These are phyloP conservation scores for Tritrichomonas foetus DNA, from an alignment of 208 protist genomes.

Conservation along the genomic window DNA sequence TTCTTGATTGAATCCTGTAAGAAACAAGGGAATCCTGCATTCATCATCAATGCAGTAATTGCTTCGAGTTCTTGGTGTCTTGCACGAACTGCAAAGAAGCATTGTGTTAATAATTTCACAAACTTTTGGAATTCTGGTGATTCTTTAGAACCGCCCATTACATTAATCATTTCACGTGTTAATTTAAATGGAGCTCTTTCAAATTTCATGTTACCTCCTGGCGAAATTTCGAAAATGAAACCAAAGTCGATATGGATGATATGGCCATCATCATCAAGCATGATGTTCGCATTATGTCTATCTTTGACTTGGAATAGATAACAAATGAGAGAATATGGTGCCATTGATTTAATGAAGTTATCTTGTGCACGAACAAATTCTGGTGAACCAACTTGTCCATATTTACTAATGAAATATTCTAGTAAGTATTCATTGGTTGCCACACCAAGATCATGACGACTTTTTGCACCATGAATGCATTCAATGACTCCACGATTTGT, in stretches of 20 bases:
- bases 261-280: conserved; percentile 66
- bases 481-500: conserved; percentile 76
- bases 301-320: conserved; percentile 73
- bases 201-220: conserved; percentile 70
- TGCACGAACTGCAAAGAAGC: conserved; percentile 44
- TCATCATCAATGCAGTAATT: conserved; percentile 47
- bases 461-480: conserved; percentile 70
- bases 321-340: conserved; percentile 64
- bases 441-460: conserved; percentile 78
- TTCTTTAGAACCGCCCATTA: conserved; percentile 46
- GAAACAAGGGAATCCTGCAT: conserved; percentile 50
- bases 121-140: conserved; percentile 46
- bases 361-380: conserved; percentile 70
- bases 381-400: conserved; percentile 70
- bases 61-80: conserved; percentile 47
- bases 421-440: conserved; percentile 69
- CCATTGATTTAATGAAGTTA: conserved; percentile 68
- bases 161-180: conserved; percentile 55
- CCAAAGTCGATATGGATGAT: conserved; percentile 74
- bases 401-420: conserved; percentile 78
- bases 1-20: conserved; percentile 43
- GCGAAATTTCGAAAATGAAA: conserved; percentile 70
- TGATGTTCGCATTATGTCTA: conserved; percentile 77
- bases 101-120: conserved; percentile 42
- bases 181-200: conserved; percentile 69